Evolutionary conservation across 345 rosid species (phyloP), one percentile per base, ranked within the genome.

Genomic region (Gossypium stocksii): DNA sequence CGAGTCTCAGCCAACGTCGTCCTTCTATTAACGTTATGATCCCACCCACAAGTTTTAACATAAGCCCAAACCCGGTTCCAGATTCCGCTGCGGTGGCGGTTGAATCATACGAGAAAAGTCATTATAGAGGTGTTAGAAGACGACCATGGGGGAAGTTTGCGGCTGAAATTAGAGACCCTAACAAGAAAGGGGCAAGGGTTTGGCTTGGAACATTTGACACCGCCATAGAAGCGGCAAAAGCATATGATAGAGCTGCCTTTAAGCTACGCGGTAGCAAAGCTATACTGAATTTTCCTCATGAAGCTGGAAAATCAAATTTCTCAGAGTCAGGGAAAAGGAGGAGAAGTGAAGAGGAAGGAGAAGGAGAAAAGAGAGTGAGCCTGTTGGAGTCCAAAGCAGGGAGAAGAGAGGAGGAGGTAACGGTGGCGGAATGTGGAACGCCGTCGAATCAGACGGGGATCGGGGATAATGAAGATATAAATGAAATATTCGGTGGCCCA

Each of bases 191-290:
- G 9, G 81, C 90, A 16, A 84, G 97, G 43, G 85, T 91, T 17
- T 94, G 98, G 98, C 89, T 94, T 9, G 97, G 98, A 13, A 94
- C 97, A 0, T 94, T 92, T 75, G 95, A 94, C 22, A 85, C 88
- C 0, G 92, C 93, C 34, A 9, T 92, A 2, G 92, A 94, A 80
- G 98, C 97, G 16, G 98, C 97, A 2, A 91, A 82, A 74, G 97
- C 98, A 64, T 94, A 94, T 43, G 98, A 94, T 62, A 75, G 78
- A 58, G 97, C 98, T 2, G 97, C 97, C 34, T 94, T 92, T 79
- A 81, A 77, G 72, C 75, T 94, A 19, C 92, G 98, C 3, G 97
- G 97, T n/a, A 87, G 95, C 77, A 94, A 89, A 80, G 97, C 98
- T 11, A 94, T 92, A 72, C 66, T 94, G 77, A 94, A 94, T 61